Evolutionary conservation across 2,329 filamentous ascomycete species (phyloP), one percentile per base, ranked within the genome.

Genomic region (Botrytis deweyae): DNA sequence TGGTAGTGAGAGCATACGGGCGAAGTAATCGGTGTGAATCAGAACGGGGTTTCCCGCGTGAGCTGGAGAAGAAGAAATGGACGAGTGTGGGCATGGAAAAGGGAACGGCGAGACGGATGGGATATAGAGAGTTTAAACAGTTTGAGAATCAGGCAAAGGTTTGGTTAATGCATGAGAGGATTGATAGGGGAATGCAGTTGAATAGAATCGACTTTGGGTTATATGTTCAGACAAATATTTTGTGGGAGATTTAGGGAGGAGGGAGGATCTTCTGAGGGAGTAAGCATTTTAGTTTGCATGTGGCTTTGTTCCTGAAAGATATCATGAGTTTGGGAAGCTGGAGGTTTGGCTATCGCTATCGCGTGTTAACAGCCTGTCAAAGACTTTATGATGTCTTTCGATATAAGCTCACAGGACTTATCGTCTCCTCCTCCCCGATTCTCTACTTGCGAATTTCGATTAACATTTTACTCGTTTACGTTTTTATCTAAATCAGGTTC

Each of bases 121-220:
- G 66, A 10, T 33, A 25, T 16, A 7, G 25, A 4, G 66, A 69
- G 49, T 58, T 58, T 25, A 9, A 1, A 2, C 66, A 69, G 18
- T 58, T 58, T 25, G 66, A 69, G 18, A 25, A 44, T 16, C 36
- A 42, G 18, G 66, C 36, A 0, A 58, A 22, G 18, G 1, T 20
- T 22, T 69, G 66, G 66, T 58, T 69, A 9, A 58, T 69, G 66
- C 22, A 36, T 33, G 25, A 59, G 36, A 69, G 49, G 9, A 18
- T 69, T 9, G 10, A 33, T 20, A 58, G 25, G 9, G 66, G 49
- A 22, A 1, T 16, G 9, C 9, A 1, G 12, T 33, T 55, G 25
- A 55, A 58, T 10, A 3, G 22, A 18, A 3, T 59, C 1, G 36
- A 69, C 6, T 69, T 69, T n/a, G 49, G 14, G 2, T 33, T 69